Conservation (phyloP, 805 yeast genomes). For the Zygotorulaspora chibaensis region DNA sequence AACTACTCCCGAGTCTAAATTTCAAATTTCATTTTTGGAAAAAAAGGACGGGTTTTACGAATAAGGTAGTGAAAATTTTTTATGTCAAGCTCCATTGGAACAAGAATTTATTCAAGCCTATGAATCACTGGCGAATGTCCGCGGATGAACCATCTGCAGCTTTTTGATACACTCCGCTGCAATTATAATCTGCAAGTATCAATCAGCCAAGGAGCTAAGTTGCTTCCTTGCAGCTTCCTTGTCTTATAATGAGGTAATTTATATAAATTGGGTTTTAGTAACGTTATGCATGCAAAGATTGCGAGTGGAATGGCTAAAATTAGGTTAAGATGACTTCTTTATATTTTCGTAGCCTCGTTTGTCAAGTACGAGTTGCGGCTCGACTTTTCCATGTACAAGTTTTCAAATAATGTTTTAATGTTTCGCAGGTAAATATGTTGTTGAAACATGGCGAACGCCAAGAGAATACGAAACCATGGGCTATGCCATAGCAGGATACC, state of each 20-base stretch:
- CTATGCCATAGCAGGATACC: conserved; percentile 18
- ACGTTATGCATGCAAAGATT: too few relatives aligned
- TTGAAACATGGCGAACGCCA: too few relatives aligned
- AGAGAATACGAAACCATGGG: conserved; percentile 11
- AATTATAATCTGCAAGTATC: too few relatives aligned
- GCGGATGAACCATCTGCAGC: background rate
- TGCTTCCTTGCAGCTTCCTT: too few relatives aligned
- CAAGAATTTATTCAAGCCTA: too few relatives aligned
- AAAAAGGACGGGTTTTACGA: background rate
- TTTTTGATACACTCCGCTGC: too few relatives aligned
- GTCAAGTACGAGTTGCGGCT: too few relatives aligned
- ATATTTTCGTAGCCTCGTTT: background rate
- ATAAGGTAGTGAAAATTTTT: background rate
- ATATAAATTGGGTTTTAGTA: too few relatives aligned
- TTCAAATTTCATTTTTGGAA: background rate
- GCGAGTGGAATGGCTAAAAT: too few relatives aligned
- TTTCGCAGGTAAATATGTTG: too few relatives aligned
- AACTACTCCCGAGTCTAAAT: background rate
- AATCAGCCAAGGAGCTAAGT: too few relatives aligned
- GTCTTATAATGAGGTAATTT: too few relatives aligned
- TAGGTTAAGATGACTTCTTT: background rate
- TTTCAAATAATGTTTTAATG: background rate
- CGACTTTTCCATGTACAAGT: background rate
- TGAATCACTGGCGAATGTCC: background rate
- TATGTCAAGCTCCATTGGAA: background rate